These are phyloP conservation scores for Erucastrum elatum DNA, from an alignment of 345 rosid species.

Conservation along the genomic window DNA sequence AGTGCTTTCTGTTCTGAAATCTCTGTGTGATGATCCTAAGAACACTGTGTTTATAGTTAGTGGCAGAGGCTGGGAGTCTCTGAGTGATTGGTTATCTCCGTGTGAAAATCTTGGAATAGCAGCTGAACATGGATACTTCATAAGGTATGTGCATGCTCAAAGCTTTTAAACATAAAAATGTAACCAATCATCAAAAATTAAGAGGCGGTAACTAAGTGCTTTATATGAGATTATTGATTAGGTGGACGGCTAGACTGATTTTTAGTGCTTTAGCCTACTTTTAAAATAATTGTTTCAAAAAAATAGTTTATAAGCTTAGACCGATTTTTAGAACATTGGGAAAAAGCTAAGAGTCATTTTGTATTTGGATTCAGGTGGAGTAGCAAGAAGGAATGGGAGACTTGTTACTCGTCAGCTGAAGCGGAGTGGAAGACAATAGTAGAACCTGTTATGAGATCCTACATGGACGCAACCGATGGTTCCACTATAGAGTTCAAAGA, in stretches of 20 bases:
- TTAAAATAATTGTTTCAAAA: no score
- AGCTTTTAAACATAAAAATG: background rate
- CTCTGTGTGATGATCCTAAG: slow-evolving; percentile 62
- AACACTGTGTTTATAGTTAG: slow-evolving; percentile 75
- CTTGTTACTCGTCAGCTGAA: background rate
- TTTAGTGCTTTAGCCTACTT: background rate
- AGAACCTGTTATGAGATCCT: background rate
- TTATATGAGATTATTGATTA: background rate
- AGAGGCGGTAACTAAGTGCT: background rate
- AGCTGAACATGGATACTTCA: slow-evolving; percentile 81
- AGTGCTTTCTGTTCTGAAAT: slow-evolving; percentile 54
- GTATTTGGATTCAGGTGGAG: background rate
- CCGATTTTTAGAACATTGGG: background rate
- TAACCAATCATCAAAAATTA: background rate
- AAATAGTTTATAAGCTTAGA: background rate
- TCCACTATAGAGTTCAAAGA: background rate
- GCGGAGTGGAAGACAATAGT: background rate
- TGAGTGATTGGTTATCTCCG: slow-evolving; percentile 67
- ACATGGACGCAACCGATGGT: background rate
- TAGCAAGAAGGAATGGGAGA: background rate
- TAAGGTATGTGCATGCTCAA: slow-evolving; percentile 45
- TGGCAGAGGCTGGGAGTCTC: slow-evolving; percentile 63
- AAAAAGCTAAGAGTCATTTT: background rate
- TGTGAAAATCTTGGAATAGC: slow-evolving; percentile 80
- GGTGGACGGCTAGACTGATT: background rate